Evolutionary conservation across 1,284 basidiomycete species (phyloP).

Genomic region (Moniliophthora roreri): DNA sequence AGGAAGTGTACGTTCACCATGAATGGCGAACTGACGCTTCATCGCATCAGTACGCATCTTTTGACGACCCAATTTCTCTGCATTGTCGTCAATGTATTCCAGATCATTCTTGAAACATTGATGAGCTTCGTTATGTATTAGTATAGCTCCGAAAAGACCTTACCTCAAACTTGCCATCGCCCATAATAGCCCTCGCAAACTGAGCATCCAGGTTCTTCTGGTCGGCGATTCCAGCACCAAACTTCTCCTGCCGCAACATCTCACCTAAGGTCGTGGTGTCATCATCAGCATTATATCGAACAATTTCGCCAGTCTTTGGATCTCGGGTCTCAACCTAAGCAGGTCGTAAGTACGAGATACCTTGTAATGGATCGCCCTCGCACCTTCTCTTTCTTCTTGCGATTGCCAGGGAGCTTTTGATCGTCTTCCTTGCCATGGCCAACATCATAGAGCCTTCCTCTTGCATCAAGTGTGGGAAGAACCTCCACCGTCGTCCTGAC

Average conservation of each 20-base stretch:
- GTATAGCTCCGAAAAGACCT: background rate
- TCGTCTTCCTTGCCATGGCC: constrained; percentile 67
- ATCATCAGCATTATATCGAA: constrained; percentile 88
- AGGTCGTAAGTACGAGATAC: constrained; percentile 4
- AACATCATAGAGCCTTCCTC: constrained; percentile 89
- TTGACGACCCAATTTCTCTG: constrained; percentile 86
- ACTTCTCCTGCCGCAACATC: constrained; percentile 90
- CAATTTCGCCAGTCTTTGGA: constrained; percentile 81
- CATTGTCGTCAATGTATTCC: constrained; percentile 97
- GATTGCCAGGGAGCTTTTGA: constrained; percentile 59
- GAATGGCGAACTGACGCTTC: constrained; percentile 96
- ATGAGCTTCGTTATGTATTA: background rate
- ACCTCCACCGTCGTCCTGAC: constrained; percentile 73
- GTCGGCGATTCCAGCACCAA: constrained; percentile 84
- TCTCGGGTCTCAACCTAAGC: constrained; percentile 84
- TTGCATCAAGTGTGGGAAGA: constrained; percentile 87
- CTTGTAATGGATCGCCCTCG: constrained; percentile 11
- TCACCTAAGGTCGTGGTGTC: constrained; percentile 86
- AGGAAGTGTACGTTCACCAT: constrained; percentile 51
- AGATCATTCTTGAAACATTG: constrained; percentile 61
- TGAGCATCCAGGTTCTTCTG: constrained; percentile 92
- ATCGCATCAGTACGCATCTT: constrained; percentile 96
- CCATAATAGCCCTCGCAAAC: constrained; percentile 85
- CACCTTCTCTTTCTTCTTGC: constrained; percentile 77
- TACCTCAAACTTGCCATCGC: constrained; percentile 86